Percentiles rank a stretch among this genome's conserved stretches.
Conservation (phyloP, 495 filamentous ascomycete species). For the Neurospora sp. region DNA sequence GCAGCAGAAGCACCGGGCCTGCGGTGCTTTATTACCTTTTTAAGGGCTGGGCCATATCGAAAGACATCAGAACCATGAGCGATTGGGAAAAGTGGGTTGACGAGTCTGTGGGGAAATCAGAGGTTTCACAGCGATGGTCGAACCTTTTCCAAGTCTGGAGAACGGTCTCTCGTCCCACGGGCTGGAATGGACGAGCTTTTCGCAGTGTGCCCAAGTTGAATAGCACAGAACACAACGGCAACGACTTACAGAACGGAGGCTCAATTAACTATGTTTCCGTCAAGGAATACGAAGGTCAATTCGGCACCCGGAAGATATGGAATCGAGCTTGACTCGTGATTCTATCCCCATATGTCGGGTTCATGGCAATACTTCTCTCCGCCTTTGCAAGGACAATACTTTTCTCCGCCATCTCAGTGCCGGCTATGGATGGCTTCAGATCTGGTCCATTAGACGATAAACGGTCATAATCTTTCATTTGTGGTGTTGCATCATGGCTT, state of each 20-base stretch:
- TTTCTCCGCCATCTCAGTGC: neutral
- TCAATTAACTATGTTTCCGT: neutral
- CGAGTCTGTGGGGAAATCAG: neutral
- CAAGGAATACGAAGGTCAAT: neutral
- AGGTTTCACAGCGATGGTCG: neutral
- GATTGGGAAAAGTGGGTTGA: neutral
- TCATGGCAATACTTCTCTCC: neutral
- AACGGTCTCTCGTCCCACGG: neutral
- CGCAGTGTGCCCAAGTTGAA: neutral
- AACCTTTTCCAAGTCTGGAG: neutral
- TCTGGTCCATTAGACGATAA: neutral
- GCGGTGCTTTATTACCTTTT: neutral
- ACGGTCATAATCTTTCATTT: rapidly evolving
- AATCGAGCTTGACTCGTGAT: neutral
- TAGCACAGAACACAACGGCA: neutral
- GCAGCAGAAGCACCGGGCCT: neutral
- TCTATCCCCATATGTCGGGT: neutral
- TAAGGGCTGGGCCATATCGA: neutral
- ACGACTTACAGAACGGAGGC: neutral
- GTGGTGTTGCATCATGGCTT: neutral
- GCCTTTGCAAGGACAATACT: neutral
- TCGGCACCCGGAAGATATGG: neutral
- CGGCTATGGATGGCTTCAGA: neutral
- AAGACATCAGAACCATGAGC: neutral
- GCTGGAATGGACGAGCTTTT: neutral